Conservation (phyloP, 306 rosid species). For the Casuarina glauca region DNA sequence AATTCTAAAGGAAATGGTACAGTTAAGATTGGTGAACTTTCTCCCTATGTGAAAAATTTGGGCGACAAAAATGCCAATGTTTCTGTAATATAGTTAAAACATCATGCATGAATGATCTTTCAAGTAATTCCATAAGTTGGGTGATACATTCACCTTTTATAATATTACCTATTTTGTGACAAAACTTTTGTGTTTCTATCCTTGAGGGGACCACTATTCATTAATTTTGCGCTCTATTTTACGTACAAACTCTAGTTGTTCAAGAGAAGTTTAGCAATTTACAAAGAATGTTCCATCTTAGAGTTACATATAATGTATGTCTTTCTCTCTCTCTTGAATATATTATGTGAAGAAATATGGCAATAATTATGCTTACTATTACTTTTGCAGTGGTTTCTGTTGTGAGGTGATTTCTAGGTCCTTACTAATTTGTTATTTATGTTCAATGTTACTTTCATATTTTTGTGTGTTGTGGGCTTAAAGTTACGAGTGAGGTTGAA, state of each 20-base stretch:
- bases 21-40: conserved; percentile 79
- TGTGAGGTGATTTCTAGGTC: not conserved
- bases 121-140: conserved; percentile 87
- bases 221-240: conserved; percentile 21
- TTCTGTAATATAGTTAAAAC: conserved; percentile 44
- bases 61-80: conserved; percentile 33
- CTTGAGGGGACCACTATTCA: conserved; percentile 16
- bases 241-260: conserved; percentile 27
- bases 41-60: conserved; percentile 68
- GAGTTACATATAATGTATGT: conserved; percentile 1
- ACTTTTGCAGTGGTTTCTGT: not conserved
- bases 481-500: no score
- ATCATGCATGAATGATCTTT: conserved; percentile 63
- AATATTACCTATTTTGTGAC: conserved; percentile 21
- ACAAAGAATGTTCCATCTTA: conserved; percentile 12
- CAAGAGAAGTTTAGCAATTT: conserved; percentile 31
- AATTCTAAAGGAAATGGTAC: conserved; percentile 84
- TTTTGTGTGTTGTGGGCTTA: no score
- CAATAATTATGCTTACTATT: not conserved
- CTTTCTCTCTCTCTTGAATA: not conserved
- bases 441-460: no score
- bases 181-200: conserved; percentile 24
- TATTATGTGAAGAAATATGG: not conserved
- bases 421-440: not conserved
- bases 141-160: conserved; percentile 13